Conservation (phyloP, 306 rosid species). For the Corylus americana region DNA sequence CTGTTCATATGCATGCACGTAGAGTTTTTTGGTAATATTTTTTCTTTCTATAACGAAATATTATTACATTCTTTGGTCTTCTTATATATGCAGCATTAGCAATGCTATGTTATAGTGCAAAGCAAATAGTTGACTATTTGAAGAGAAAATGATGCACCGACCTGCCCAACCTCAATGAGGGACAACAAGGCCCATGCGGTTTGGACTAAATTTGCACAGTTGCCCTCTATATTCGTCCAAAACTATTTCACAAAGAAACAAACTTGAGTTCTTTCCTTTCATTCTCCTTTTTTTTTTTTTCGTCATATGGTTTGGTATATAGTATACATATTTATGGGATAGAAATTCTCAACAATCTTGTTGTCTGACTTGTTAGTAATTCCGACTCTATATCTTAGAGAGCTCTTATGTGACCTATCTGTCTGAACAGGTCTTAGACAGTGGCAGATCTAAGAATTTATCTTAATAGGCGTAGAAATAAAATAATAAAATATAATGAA, state of each 20-base stretch:
- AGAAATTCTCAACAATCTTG: too few relatives aligned
- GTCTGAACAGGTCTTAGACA: too few relatives aligned
- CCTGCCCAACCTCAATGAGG: constrained; percentile 79
- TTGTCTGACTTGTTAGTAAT: too few relatives aligned
- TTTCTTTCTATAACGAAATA: neutral
- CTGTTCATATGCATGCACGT: neutral
- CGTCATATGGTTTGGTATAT: neutral
- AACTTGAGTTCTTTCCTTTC: neutral
- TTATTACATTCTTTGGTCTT: neutral
- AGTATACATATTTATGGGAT: too few relatives aligned
- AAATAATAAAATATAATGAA: too few relatives aligned
- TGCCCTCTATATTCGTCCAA: constrained; percentile 56
- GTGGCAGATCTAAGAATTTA: too few relatives aligned
- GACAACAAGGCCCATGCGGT: constrained; percentile 73
- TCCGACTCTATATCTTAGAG: too few relatives aligned
- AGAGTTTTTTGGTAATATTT: neutral
- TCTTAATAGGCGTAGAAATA: too few relatives aligned
- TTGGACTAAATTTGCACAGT: constrained; percentile 60
- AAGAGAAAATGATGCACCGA: constrained; percentile 15
- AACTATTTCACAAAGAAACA: constrained; percentile 37
- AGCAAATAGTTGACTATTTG: neutral
- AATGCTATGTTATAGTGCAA: too few relatives aligned
- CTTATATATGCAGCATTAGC: too few relatives aligned
- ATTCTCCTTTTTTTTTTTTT: neutral
- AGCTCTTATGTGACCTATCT: too few relatives aligned